Evolutionary conservation across 148 eudicot genomes (phyloP).

Genomic region (Selenicereus undatus): DNA sequence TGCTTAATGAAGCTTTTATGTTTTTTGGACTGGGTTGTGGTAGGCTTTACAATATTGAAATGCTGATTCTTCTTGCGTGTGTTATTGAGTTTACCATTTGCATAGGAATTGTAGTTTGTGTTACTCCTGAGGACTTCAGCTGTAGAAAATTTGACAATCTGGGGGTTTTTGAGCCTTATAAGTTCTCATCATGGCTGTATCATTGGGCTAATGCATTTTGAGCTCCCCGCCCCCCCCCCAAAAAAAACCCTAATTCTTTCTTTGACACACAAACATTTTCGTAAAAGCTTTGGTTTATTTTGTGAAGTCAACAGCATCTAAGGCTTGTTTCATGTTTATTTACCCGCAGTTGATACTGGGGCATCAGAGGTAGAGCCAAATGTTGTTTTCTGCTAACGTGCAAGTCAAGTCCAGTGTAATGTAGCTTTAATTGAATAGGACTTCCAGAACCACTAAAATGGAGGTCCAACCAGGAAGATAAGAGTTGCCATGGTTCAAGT

Average conservation of each 20-base stretch:
- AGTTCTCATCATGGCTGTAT: background rate
- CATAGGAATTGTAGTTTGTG: background rate
- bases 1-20: background rate
- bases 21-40: background rate
- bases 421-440: slow-evolving; percentile 24
- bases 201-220: too few relatives aligned
- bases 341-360: slow-evolving; percentile 17
- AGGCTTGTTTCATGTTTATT: background rate
- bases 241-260: too few relatives aligned
- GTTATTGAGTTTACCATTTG: background rate
- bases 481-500: slow-evolving; percentile 33
- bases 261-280: too few relatives aligned
- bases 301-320: too few relatives aligned
- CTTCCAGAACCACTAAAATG: slow-evolving; percentile 31
- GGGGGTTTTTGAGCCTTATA: background rate
- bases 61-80: background rate
- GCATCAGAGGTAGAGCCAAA: slow-evolving; percentile 24
- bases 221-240: too few relatives aligned
- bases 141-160: too few relatives aligned
- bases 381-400: slow-evolving; percentile 43
- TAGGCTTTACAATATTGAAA: too few relatives aligned
- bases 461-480: slow-evolving; percentile 32
- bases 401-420: slow-evolving; percentile 16
- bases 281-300: too few relatives aligned
- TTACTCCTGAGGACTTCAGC: background rate